Evolutionary conservation across 805 yeast genomes (phyloP), one percentile per base, ranked within the genome.

Genomic region (Schwanniomyces pseudopolymorphus): DNA sequence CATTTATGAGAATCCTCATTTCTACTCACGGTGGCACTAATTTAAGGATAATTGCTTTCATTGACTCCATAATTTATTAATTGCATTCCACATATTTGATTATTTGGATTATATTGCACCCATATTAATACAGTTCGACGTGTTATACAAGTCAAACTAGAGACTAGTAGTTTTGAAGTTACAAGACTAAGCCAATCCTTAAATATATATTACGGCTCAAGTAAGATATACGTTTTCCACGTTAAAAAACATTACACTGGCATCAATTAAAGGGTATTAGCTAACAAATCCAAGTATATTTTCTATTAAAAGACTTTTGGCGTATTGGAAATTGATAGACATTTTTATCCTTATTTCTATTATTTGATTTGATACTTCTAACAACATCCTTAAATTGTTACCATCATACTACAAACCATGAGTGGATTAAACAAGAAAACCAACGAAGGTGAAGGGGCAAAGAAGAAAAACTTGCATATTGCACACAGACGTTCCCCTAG

Each of bases 401-500:
- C 9, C 16, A 20, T 4, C 39, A 9, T 19, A 19, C 25, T 21
- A 36, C 25, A 36, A 36, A 33, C 13, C 19, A 33, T 36, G 39
- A 36, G 25, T 10, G 39, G 39, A 36, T 11, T 8, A 20, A 36
- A 19, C 16, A 36, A 36, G 25, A 36, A 36, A 36, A 8, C 14
- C 11, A 20, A 36, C 25, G 39, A 19, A 5, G n/a, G 25, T 20
- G 39, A 21, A 16, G 54, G 47, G 20, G 31, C 49, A 26, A 64
- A 62, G 53, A 66, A 65, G 47, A 65, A 61, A 43, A 70, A 67
- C 55, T 60, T 94, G 49, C 95, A 90, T 69, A 90, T 92, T 53
- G 98, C 98, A n/a, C 98, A 94, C 60, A 81, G 98, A 60, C 80
- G 96, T 50, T 87, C 97, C 2, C 97, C 97, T n/a, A 83, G 91